Evolutionary conservation across 257 asterid species (phyloP).

Genomic region (Solanum pennellii): DNA sequence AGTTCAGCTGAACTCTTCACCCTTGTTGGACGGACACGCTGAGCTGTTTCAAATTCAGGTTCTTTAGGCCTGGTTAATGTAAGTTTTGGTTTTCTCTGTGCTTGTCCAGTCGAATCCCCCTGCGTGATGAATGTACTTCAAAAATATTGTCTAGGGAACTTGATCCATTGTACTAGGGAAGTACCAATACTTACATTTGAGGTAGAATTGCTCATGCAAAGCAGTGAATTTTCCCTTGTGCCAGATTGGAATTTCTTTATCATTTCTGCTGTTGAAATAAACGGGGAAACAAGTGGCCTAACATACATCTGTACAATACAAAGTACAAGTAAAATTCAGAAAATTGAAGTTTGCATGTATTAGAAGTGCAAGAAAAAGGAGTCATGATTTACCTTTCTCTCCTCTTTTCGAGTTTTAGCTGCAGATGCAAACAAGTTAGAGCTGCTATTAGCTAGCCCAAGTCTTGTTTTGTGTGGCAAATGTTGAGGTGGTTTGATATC

Average conservation of each 20-base stretch:
- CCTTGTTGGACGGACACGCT: conserved; percentile 59
- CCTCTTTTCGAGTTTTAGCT: conserved; percentile 50
- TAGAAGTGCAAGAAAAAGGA: background rate
- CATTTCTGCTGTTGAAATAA: conserved; percentile 90
- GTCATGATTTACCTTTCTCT: conserved; percentile 35
- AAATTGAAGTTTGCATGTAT: background rate
- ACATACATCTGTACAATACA: conserved; percentile 44
- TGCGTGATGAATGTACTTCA: background rate
- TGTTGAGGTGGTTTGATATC: conserved; percentile 50
- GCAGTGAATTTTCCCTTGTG: conserved; percentile 55
- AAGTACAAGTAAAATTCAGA: background rate
- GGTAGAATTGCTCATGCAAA: conserved; percentile 21
- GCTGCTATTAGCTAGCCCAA: conserved; percentile 31
- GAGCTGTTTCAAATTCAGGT: conserved; percentile 86
- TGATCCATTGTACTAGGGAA: background rate
- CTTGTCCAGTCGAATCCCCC: conserved; percentile 14
- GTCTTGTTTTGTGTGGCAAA: conserved; percentile 70
- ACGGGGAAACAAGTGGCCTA: conserved; percentile 63
- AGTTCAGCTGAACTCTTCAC: conserved; percentile 74
- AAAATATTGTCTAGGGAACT: background rate
- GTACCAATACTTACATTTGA: conserved; percentile 30
- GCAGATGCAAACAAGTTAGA: conserved; percentile 34
- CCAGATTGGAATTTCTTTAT: conserved; percentile 70
- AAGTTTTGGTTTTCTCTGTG: conserved; percentile 48
- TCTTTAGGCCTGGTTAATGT: conserved; percentile 83